Percentiles rank a stretch among this genome's conserved stretches.
Conservation (phyloP, 2,329 filamentous ascomycete genomes). For the Lachnellula arida region DNA sequence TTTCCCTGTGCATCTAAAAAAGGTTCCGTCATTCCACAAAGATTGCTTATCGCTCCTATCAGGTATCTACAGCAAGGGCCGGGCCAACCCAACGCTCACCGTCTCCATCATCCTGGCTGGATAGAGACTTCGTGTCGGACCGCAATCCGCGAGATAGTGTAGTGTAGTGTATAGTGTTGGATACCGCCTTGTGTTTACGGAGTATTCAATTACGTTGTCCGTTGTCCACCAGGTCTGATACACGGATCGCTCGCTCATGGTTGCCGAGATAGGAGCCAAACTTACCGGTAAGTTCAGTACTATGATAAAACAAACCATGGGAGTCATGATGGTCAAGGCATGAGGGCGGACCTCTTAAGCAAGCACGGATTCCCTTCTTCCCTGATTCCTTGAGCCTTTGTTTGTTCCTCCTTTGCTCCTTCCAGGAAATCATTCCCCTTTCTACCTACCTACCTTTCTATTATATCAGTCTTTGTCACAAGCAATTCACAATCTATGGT, state of each 20-base stretch:
- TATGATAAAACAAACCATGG: no score
- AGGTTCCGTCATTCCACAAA: slow-evolving; percentile 13
- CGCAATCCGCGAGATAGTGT: slow-evolving; percentile 9
- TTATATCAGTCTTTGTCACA: no score
- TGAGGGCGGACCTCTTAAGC: not conserved
- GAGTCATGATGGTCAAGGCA: not conserved
- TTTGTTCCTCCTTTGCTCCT: not conserved
- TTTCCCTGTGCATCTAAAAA: not conserved
- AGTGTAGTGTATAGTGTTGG: slow-evolving; percentile 5
- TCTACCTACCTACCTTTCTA: no score
- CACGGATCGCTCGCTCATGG: not conserved
- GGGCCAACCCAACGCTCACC: slow-evolving; percentile 12
- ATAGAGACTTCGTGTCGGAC: slow-evolving; percentile 6
- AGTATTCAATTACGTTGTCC: not conserved
- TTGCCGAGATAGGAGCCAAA: not conserved
- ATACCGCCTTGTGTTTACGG: no score
- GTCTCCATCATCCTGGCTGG: not conserved
- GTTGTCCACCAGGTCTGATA: not conserved
- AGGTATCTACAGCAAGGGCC: slow-evolving; percentile 11
- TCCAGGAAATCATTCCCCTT: not conserved
- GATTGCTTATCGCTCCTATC: slow-evolving; percentile 23
- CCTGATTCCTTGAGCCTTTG: not conserved
- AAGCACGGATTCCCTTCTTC: not conserved
- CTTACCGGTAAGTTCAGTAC: not conserved
- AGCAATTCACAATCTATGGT: slow-evolving; percentile 2